Percentiles rank a stretch among this genome's conserved stretches.
These are phyloP conservation scores for Fonsecaea monophora DNA, from an alignment of 2,329 filamentous ascomycete genomes.

Conservation along the genomic window DNA sequence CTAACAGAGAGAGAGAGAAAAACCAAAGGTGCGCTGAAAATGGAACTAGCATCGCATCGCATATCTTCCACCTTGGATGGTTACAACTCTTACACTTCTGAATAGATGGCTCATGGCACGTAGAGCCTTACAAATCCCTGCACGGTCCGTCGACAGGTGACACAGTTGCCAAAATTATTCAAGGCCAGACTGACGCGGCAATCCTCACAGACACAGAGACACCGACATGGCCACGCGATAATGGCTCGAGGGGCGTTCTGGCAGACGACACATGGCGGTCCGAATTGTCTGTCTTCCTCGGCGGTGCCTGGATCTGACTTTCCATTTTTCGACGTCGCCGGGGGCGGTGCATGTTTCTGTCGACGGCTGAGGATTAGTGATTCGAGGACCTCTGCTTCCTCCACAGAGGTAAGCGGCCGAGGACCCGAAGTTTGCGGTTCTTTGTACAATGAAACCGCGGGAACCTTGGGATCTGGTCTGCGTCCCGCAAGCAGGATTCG, in stretches of 20 bases:
- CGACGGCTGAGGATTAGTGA: conserved; percentile 62
- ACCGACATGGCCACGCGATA: conserved; percentile 95
- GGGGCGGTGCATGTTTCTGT: conserved; percentile 47
- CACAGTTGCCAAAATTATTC: conserved; percentile 96
- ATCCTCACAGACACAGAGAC: conserved; percentile 91
- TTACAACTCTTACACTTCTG: not conserved
- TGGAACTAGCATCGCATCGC: too few species aligned
- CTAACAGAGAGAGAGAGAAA: not conserved
- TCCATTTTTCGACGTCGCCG: conserved; percentile 19
- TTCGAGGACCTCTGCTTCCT: conserved; percentile 66
- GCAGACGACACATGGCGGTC: conserved; percentile 91
- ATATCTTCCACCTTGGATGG: not conserved
- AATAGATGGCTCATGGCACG: conserved; percentile 65
- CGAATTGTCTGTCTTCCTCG: conserved; percentile 54
- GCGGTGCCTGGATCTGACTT: conserved; percentile 7
- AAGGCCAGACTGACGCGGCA: conserved; percentile 91
- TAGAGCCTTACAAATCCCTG: conserved; percentile 89
- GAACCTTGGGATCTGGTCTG: conserved; percentile 40
- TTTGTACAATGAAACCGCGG: conserved; percentile 50
- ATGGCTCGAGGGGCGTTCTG: conserved; percentile 85
- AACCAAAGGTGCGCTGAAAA: not conserved
- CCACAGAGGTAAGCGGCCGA: conserved; percentile 52
- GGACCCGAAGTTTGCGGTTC: conserved; percentile 24
- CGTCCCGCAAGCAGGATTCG: conserved; percentile 66
- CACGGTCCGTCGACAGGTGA: conserved; percentile 89